Percentiles rank a stretch among this genome's conserved stretches.
Evolutionary conservation across 1,284 basidiomycete genomes (phyloP).

Genomic region (Agroathelia rolfsii): DNA sequence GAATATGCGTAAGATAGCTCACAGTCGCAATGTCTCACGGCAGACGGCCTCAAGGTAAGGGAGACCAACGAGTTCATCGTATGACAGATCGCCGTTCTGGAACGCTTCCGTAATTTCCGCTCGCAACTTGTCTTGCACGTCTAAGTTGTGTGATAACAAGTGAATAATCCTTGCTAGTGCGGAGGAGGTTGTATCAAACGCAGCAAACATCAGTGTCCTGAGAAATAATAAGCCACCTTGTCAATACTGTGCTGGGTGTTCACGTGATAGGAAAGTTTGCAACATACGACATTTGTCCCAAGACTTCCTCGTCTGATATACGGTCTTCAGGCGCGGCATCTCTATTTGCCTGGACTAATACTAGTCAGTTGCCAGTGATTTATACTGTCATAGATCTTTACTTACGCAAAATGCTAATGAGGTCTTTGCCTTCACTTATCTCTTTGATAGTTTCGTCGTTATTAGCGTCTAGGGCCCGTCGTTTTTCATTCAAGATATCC

Average conservation of each 20-base stretch:
- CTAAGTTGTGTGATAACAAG: slow-evolving; percentile 20
- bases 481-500: slow-evolving; percentile 26
- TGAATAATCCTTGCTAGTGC: slow-evolving; percentile 27
- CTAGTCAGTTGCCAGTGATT: not conserved
- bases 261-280: not conserved
- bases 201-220: slow-evolving; percentile 35
- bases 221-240: no score
- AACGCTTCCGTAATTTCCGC: slow-evolving; percentile 22
- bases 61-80: slow-evolving; percentile 27
- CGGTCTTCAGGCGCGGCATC: slow-evolving; percentile 9
- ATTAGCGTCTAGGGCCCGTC: slow-evolving; percentile 13
- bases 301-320: slow-evolving; percentile 11
- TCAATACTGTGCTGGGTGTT: not conserved
- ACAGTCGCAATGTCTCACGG: slow-evolving; percentile 37
- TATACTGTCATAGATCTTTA: no score
- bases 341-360: slow-evolving; percentile 11
- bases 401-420: slow-evolving; percentile 35
- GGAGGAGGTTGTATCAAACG: slow-evolving; percentile 33
- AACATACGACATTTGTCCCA: slow-evolving; percentile 16
- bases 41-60: slow-evolving; percentile 36
- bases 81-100: slow-evolving; percentile 20
- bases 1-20: slow-evolving; percentile 12
- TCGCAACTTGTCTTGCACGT: slow-evolving; percentile 25
- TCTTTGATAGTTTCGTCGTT: slow-evolving; percentile 16
- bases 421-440: slow-evolving; percentile 30